Evolutionary conservation across 306 rosid species (phyloP).

Genomic region (Amphicarpaea edgeworthii): DNA sequence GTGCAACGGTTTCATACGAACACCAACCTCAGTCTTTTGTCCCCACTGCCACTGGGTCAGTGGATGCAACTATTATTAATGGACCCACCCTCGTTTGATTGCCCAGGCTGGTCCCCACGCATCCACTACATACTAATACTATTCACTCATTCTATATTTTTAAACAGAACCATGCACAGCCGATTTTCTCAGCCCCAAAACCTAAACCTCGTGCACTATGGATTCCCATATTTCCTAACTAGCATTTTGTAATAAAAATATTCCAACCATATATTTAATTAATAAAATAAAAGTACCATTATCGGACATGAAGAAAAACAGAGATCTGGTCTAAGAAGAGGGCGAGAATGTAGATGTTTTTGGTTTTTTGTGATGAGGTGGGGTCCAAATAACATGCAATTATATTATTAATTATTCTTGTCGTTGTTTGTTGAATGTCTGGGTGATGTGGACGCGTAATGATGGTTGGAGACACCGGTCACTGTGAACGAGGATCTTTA

Average conservation of each 20-base stretch:
- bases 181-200: background rate
- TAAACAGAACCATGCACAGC: background rate
- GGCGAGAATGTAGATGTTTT: constrained; percentile 27
- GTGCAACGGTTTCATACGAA: constrained; percentile 61
- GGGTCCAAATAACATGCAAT: constrained; percentile 42
- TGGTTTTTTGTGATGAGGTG: constrained; percentile 30
- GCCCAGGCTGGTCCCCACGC: too few relatives aligned
- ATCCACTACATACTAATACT: too few relatives aligned
- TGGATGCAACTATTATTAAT: constrained; percentile 68
- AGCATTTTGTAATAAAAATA: background rate
- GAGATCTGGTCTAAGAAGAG: constrained; percentile 57
- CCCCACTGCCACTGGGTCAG: too few relatives aligned
- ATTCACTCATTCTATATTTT: too few relatives aligned
- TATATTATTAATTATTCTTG: constrained; percentile 37
- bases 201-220: constrained; percentile 52
- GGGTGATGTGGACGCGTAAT: constrained; percentile 58
- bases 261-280: background rate
- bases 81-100: constrained; percentile 42
- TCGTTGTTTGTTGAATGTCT: constrained; percentile 63
- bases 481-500: constrained; percentile 49
- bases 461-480: constrained; percentile 60
- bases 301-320: constrained; percentile 38
- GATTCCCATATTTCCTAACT: constrained; percentile 1
- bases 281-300: background rate
- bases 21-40: constrained; percentile 38